Conservation (phyloP, 164 flowering plant genomes). For the Saururus chinensis region DNA sequence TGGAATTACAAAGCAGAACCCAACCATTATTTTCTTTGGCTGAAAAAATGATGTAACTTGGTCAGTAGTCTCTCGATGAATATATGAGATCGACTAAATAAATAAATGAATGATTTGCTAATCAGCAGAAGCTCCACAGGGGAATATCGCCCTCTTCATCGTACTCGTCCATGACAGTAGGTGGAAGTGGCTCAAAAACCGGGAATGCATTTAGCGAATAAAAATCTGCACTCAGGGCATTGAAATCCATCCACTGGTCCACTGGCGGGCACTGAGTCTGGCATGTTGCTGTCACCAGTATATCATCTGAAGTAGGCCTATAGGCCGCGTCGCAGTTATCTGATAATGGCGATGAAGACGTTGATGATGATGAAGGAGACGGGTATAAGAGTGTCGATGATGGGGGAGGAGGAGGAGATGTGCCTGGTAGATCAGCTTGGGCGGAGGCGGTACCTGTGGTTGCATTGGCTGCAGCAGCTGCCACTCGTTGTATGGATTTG, state of each 20-base stretch:
- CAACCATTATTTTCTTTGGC: neutral
- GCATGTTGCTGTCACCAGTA: too few relatives aligned
- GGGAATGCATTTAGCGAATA: constrained; percentile 8
- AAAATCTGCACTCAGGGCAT: constrained; percentile 15
- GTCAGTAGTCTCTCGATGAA: constrained; percentile 11
- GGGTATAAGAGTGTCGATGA: neutral
- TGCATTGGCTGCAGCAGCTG: constrained; percentile 67
- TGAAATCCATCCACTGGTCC: constrained; percentile 13
- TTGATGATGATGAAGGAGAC: constrained; percentile 1
- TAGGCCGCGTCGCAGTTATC: constrained; percentile 6
- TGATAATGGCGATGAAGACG: constrained; percentile 8
- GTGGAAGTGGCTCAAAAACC: constrained; percentile 6
- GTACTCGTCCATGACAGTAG: constrained; percentile 9
- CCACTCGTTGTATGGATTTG: constrained; percentile 72
- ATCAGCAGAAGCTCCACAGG: constrained; percentile 27
- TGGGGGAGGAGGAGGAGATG: constrained; percentile 2
- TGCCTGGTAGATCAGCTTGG: neutral
- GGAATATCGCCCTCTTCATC: constrained; percentile 20
- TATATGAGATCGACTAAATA: neutral
- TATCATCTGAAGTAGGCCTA: neutral
- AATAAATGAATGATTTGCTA: too few relatives aligned
- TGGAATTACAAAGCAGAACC: neutral
- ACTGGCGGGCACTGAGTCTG: constrained; percentile 3
- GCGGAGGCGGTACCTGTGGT: neutral
- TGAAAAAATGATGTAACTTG: neutral